Percentiles rank a stretch among this genome's conserved stretches.
Conservation (phyloP, 164 flowering plant species). For the Pachysandra terminalis region DNA sequence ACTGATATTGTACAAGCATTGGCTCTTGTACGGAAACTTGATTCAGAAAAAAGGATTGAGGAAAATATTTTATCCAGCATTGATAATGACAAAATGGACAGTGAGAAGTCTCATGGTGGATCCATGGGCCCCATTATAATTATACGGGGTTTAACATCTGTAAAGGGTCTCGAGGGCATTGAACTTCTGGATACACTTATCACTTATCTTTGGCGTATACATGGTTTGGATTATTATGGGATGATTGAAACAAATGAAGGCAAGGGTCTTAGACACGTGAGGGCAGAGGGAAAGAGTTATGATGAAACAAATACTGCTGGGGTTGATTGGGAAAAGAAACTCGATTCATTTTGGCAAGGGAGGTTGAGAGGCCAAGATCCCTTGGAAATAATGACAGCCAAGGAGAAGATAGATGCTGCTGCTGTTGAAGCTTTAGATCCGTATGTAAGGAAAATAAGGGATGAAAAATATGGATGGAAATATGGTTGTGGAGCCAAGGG, state of each 20-base stretch:
- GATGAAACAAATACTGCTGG: conserved; percentile 44
- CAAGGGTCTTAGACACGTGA: conserved; percentile 88
- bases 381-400: conserved; percentile 85
- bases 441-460: conserved; percentile 88
- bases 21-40: conserved; percentile 82
- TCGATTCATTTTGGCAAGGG: conserved; percentile 82
- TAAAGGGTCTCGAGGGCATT: conserved; percentile 91
- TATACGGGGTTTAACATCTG: conserved; percentile 74
- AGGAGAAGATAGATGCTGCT: conserved; percentile 91
- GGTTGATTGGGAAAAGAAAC: conserved; percentile 84
- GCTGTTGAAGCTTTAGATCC: conserved; percentile 88
- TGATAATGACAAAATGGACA: conserved; percentile 54
- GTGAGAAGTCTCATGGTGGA: conserved; percentile 71
- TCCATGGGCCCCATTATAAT: conserved; percentile 85
- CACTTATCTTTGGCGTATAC: conserved; percentile 95
- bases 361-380: conserved; percentile 87
- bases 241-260: conserved; percentile 77
- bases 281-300: conserved; percentile 64
- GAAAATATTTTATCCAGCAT: conserved; percentile 63
- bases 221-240: conserved; percentile 96
- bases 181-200: conserved; percentile 86
- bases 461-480: conserved; percentile 99
- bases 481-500: conserved; percentile 99
- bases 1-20: conserved; percentile 77
- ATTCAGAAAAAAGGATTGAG: conserved; percentile 79